phyloP scores from a whole-genome alignment of 1,284 basidiomycete species.

The Ustilago xerochloae region DNA sequence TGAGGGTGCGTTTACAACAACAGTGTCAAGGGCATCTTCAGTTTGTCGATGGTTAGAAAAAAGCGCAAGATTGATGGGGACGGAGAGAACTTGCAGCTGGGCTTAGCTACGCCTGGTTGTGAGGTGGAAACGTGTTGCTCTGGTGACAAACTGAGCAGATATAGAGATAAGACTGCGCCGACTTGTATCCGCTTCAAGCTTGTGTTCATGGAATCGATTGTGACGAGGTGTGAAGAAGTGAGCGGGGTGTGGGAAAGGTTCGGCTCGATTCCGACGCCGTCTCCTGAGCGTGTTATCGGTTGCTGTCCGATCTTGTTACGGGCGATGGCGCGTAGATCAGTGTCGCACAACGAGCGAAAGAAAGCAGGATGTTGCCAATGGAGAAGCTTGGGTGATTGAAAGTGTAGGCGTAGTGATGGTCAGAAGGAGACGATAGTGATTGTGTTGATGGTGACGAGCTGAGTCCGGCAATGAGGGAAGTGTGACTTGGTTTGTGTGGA shows the following conservation, averaged over 20 bases:
- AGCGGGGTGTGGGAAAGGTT: not conserved
- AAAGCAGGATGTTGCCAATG: not conserved
- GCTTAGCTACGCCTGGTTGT: no score
- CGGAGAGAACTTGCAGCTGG: no score
- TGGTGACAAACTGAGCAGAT: no score
- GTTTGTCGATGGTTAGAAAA: no score
- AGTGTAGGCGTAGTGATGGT: not conserved
- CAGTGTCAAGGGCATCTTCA: not conserved
- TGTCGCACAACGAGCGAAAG: not conserved
- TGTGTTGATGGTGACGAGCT: not conserved
- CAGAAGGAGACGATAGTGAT: not conserved
- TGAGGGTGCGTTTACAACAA: not conserved
- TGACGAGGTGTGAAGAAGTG: not conserved
- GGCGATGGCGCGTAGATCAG: not conserved
- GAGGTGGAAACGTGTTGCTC: no score
- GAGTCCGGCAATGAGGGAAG: not conserved
- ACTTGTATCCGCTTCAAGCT: not conserved
- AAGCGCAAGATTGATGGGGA: not conserved
- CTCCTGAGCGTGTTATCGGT: not conserved
- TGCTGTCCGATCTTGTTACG: not conserved
- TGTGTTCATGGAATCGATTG: not conserved
- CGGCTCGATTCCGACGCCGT: not conserved
- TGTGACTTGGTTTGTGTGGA: no score
- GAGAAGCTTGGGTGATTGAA: not conserved
- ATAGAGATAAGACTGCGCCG: conserved; percentile 2